Percentiles rank a stretch among this genome's conserved stretches.
Conservation (phyloP, 306 rosid species). For the Benincasa hispida region DNA sequence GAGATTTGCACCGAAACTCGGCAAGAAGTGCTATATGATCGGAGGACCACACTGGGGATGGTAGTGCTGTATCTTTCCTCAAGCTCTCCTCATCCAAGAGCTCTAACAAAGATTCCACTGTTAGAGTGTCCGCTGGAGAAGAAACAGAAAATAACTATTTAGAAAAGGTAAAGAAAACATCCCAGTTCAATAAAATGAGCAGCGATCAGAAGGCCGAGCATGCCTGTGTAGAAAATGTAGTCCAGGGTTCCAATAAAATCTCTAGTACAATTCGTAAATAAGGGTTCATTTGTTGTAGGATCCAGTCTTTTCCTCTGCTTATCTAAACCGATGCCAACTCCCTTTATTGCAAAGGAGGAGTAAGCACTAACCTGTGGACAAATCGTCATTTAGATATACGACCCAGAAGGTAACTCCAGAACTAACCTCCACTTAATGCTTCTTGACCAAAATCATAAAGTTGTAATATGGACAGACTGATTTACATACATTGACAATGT, state of each 20-base stretch:
- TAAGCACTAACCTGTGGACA: slow-evolving; percentile 80
- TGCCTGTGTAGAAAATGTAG: slow-evolving; percentile 96
- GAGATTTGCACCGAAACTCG: slow-evolving; percentile 82
- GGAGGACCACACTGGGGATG: slow-evolving; percentile 99
- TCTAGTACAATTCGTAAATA: slow-evolving; percentile 81
- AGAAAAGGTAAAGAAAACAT: background rate
- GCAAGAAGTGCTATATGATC: slow-evolving; percentile 96
- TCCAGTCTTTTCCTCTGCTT: slow-evolving; percentile 78
- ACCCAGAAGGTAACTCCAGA: background rate
- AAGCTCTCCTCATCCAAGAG: slow-evolving; percentile 91
- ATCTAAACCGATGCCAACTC: slow-evolving; percentile 51
- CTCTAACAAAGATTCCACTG: slow-evolving; percentile 88
- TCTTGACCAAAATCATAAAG: background rate
- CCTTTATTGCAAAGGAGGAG: slow-evolving; percentile 69
- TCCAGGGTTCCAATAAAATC: slow-evolving; percentile 94
- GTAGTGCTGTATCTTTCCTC: slow-evolving; percentile 97
- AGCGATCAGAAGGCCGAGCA: background rate
- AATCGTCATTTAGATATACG: background rate
- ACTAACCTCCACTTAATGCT: background rate
- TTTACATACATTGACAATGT: background rate
- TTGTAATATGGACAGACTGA: background rate
- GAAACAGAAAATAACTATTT: background rate
- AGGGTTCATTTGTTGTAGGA: slow-evolving; percentile 70
- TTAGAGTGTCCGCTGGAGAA: slow-evolving; percentile 81
- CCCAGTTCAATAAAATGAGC: background rate